These are phyloP conservation scores for Ensete ventricosum DNA, from an alignment of 176 grass and related monocot genomes.

Conservation along the genomic window DNA sequence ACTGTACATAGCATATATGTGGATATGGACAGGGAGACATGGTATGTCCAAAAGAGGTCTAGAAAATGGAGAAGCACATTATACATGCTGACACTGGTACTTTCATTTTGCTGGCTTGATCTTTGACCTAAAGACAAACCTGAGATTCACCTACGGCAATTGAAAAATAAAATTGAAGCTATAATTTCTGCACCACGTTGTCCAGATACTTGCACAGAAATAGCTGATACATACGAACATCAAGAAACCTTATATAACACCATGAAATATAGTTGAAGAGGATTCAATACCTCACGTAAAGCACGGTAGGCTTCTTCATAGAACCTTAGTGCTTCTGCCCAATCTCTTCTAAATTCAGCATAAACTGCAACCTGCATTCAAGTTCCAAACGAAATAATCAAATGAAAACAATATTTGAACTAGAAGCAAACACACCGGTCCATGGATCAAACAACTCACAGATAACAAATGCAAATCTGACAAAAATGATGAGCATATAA, in stretches of 20 bases:
- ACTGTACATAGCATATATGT: not conserved
- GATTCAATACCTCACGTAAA: conserved; percentile 66
- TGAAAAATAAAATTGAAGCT: not conserved
- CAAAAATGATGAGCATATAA: not conserved
- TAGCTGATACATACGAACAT: not conserved
- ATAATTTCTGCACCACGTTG: not conserved
- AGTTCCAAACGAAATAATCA: not conserved
- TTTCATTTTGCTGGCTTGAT: not conserved
- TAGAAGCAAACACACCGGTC: not conserved
- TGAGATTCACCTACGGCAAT: not conserved
- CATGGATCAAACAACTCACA: not conserved
- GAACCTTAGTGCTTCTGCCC: conserved; percentile 83
- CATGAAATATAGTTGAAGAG: conserved; percentile 6
- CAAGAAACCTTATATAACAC: not conserved
- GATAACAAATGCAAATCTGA: not conserved
- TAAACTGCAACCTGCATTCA: conserved; percentile 71
- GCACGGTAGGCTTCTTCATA: conserved; percentile 87
- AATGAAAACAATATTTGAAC: not conserved
- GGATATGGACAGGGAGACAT: too few species aligned
- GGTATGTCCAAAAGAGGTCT: not conserved
- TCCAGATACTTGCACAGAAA: not conserved
- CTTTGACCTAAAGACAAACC: not conserved
- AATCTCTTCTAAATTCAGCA: conserved; percentile 92
- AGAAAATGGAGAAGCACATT: not conserved
- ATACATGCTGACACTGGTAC: not conserved